These are phyloP conservation scores for carrot (Daucus carota) DNA, from an alignment of 129 eudicot genomes.

Conservation along the genomic window DH1_v3.0 NC_030388.2:20097501-20098000, in stretches of 20 bases:
- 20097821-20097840: background rate
- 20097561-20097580: conserved; percentile 36
- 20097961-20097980: too few species aligned
- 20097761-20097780: too few species aligned
- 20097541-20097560: conserved; percentile 73
- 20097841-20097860: background rate
- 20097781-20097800: too few species aligned
- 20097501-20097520: conserved; percentile 71
- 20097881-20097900: conserved; percentile 75
- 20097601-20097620: background rate
- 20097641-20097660: background rate
- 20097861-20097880: conserved; percentile 38
- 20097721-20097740: too few species aligned
- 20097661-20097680: background rate
- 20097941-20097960: background rate
- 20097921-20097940: conserved; percentile 89
- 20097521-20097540: conserved; percentile 65
- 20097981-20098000: background rate
- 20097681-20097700: background rate
- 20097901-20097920: conserved; percentile 95
- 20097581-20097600: background rate
- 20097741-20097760: background rate
- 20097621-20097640: background rate
- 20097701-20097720: background rate
- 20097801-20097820: too few species aligned